Conservation (phyloP, 108 stramenopile genomes). For the Cyclostephanos tholiformis region DNA sequence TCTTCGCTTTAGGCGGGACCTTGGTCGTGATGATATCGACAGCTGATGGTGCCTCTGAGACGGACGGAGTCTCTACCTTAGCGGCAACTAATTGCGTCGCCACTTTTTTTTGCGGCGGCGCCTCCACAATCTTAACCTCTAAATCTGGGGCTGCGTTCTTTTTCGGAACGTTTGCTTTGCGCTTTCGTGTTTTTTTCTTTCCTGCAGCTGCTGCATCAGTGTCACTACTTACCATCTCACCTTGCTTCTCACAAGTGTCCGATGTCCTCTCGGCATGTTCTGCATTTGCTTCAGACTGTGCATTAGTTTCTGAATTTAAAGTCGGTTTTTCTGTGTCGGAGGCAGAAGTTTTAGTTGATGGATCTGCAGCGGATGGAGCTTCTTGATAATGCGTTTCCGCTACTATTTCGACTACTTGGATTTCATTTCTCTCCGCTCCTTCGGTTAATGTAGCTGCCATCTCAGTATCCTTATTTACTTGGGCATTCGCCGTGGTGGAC, state of each 20-base stretch:
- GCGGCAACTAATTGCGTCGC: background rate
- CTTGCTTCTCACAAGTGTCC: background rate
- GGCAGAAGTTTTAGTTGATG: background rate
- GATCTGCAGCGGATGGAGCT: background rate
- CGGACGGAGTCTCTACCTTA: conserved; percentile 3
- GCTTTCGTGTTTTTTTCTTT: conserved; percentile 37
- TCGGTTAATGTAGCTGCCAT: background rate
- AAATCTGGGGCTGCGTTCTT: conserved; percentile 21
- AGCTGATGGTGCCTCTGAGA: background rate
- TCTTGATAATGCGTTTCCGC: background rate
- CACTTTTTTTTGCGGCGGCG: conserved; percentile 27
- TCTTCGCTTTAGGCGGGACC: background rate
- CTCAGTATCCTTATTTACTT: background rate
- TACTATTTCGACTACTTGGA: background rate
- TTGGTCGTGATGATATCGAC: background rate
- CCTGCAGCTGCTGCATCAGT: background rate
- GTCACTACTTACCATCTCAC: background rate
- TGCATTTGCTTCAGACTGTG: conserved; percentile 15
- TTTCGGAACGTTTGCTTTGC: conserved; percentile 39
- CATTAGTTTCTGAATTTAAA: conserved; percentile 1
- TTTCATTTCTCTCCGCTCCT: background rate
- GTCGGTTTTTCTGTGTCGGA: conserved; percentile 3
- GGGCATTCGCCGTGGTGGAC: conserved; percentile 4
- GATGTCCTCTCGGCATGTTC: background rate
- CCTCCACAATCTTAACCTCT: conserved; percentile 2